Evolutionary conservation across 768 basidiomycete species (phyloP).

Genomic region (Cyathus striatus): DNA sequence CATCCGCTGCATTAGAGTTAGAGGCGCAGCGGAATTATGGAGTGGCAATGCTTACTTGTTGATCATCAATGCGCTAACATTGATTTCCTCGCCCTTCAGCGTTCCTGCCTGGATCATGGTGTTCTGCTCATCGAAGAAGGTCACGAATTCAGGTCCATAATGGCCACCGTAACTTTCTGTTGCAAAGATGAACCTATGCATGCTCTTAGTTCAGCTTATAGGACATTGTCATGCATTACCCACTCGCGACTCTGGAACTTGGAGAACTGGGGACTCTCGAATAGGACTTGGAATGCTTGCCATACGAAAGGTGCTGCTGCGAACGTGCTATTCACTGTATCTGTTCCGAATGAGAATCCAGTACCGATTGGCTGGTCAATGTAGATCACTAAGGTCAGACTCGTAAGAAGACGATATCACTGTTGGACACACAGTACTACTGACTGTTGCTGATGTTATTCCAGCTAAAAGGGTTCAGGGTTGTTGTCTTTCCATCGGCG

Average conservation of each 20-base stretch:
- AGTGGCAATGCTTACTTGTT: conserved; percentile 39
- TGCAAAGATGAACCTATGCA: conserved; percentile 51
- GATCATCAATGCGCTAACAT: conserved; percentile 59
- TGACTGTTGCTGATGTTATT: conserved; percentile 62
- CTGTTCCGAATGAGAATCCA: conserved; percentile 56
- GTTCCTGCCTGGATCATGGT: conserved; percentile 36
- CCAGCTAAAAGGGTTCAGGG: conserved; percentile 65
- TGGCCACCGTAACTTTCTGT: conserved; percentile 70
- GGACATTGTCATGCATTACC: conserved; percentile 8
- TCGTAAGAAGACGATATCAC: neutral
- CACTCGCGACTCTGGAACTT: conserved; percentile 51
- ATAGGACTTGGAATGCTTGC: conserved; percentile 59
- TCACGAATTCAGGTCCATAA: conserved; percentile 60
- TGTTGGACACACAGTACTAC: conserved; percentile 9
- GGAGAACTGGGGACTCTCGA: conserved; percentile 49
- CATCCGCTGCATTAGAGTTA: conserved; percentile 40
- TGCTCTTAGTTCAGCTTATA: too few species aligned
- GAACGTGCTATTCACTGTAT: conserved; percentile 52
- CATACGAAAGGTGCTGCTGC: conserved; percentile 55
- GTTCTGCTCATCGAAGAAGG: conserved; percentile 63
- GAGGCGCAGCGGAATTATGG: neutral
- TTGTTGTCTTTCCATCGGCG: conserved; percentile 44
- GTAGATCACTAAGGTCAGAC: conserved; percentile 47
- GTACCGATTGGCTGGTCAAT: conserved; percentile 67
- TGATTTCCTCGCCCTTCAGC: conserved; percentile 43